A percentile compares a stretch with the other conserved stretches of the same genome.
Evolutionary conservation across 306 rosid species (phyloP).

Genomic region (Lupinus albus): DNA sequence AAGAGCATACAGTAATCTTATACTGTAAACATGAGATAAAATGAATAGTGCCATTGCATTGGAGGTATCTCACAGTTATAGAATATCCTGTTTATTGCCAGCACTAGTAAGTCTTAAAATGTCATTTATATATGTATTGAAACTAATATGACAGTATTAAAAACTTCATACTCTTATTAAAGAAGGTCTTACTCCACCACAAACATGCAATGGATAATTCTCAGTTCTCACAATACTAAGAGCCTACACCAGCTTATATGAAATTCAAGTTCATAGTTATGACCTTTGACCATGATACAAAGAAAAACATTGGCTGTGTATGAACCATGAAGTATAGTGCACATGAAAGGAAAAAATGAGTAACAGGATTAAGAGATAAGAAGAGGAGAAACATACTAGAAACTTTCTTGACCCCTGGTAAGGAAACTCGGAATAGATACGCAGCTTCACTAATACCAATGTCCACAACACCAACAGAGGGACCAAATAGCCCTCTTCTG

Average conservation of each 20-base stretch:
- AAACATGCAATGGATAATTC: slow-evolving; percentile 2
- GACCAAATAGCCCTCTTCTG: slow-evolving; percentile 51
- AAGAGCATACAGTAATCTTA: not conserved
- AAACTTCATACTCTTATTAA: slow-evolving; percentile 12
- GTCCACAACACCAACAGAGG: slow-evolving; percentile 68
- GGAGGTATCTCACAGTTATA: not conserved
- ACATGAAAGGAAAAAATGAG: slow-evolving; percentile 5
- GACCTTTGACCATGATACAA: slow-evolving; percentile 14
- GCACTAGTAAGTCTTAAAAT: slow-evolving; percentile 6
- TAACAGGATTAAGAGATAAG: slow-evolving; percentile 4
- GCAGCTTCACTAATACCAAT: slow-evolving; percentile 60
- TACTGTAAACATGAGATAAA: not conserved
- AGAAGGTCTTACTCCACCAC: slow-evolving; percentile 12
- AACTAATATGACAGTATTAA: slow-evolving; percentile 14
- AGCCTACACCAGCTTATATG: not conserved
- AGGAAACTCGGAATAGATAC: slow-evolving; percentile 68
- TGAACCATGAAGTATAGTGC: not conserved
- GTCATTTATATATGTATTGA: not conserved
- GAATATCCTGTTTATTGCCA: not conserved
- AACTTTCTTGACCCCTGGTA: slow-evolving; percentile 72
- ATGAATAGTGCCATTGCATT: not conserved
- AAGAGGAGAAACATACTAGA: slow-evolving; percentile 47
- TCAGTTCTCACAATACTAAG: slow-evolving; percentile 28
- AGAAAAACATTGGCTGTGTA: slow-evolving; percentile 12
- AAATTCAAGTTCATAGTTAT: not conserved